Percentiles rank a stretch among this genome's conserved stretches.
phyloP scores from a whole-genome alignment of 352 stramenopile species.

The Pythium apleroticum region DNA sequence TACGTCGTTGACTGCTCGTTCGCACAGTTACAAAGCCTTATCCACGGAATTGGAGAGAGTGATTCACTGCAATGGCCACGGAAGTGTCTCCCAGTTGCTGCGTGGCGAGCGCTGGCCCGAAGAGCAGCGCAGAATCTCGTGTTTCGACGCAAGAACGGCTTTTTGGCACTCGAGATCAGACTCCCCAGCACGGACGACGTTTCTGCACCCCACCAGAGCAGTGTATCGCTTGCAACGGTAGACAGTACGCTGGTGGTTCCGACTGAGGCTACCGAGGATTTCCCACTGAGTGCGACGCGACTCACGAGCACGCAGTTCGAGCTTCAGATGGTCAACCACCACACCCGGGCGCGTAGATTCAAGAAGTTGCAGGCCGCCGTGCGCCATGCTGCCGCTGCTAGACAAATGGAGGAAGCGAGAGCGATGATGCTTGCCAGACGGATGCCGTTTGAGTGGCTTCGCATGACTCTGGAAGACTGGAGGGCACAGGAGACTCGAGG shows the following conservation, averaged over 20 bases:
- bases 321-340: constrained; percentile 5
- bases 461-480: constrained; percentile 57
- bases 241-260: background rate
- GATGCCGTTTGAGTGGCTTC: constrained; percentile 42
- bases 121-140: constrained; percentile 1
- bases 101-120: constrained; percentile 17
- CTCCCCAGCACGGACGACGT: background rate
- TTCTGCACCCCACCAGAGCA: background rate
- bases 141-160: constrained; percentile 18
- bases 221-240: background rate
- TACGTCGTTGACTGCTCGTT: constrained; percentile 53
- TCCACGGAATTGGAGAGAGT: background rate
- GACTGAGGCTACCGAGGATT: background rate
- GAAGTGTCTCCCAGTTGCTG: background rate
- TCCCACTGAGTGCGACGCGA: background rate
- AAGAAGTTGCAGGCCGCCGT: constrained; percentile 43
- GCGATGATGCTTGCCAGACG: background rate
- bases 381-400: constrained; percentile 13
- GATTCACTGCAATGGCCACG: constrained; percentile 7
- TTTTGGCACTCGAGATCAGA: constrained; percentile 5
- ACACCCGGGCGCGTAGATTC: constrained; percentile 31
- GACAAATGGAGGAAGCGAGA: background rate
- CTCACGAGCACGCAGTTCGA: constrained; percentile 4
- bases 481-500: constrained; percentile 39
- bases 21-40: constrained; percentile 28